phyloP scores from a whole-genome alignment of 768 basidiomycete genomes.

The Leccinum aurantiacum region DNA sequence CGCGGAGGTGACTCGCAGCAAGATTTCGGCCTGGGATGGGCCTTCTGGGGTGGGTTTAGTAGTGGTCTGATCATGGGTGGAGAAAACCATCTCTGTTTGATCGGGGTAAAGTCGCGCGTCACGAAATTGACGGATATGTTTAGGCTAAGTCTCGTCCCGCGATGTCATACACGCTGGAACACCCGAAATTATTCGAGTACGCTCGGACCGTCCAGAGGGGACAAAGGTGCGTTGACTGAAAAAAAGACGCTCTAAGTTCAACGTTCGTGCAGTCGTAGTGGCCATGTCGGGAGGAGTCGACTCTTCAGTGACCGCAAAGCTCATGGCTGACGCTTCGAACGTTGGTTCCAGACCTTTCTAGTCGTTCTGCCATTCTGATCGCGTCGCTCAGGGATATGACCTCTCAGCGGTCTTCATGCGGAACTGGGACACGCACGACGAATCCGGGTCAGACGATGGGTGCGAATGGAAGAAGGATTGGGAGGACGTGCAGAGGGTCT shows the following conservation, averaged over 20 bases:
- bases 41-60: slow-evolving; percentile 36
- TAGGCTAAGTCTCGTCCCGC: slow-evolving; percentile 12
- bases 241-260: neutral
- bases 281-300: slow-evolving; percentile 98
- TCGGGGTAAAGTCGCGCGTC: neutral
- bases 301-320: slow-evolving; percentile 82
- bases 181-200: slow-evolving; percentile 16
- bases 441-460: slow-evolving; percentile 72
- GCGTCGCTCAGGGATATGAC: slow-evolving; percentile 61
- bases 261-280: slow-evolving; percentile 61
- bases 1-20: slow-evolving; percentile 89
- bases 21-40: slow-evolving; percentile 86
- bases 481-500: slow-evolving; percentile 85
- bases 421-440: slow-evolving; percentile 91
- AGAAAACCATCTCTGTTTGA: slow-evolving; percentile 31
- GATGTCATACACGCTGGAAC: slow-evolving; percentile 7
- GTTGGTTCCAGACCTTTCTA: slow-evolving; percentile 36
- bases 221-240: slow-evolving; percentile 22
- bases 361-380: neutral
- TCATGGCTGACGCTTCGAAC: slow-evolving; percentile 56
- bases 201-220: slow-evolving; percentile 24
- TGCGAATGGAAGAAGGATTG: slow-evolving; percentile 98
- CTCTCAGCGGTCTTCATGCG: slow-evolving; percentile 92
- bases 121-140: slow-evolving; percentile 7
- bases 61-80: neutral